Conservation (phyloP, 2,329 filamentous ascomycete species). For the Calycina marina region DNA sequence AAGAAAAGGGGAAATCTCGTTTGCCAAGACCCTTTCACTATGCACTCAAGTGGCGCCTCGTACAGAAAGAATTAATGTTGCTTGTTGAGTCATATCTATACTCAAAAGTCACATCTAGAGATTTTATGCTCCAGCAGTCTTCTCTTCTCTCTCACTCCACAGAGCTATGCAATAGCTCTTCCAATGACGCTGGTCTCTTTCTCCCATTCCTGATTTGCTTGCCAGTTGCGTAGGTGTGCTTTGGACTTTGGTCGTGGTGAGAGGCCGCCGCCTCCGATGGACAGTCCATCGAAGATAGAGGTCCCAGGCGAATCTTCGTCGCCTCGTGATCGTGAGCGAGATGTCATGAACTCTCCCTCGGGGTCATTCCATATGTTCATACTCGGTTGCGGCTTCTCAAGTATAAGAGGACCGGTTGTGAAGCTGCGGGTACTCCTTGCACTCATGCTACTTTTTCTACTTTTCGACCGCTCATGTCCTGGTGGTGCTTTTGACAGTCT, state of each 20-base stretch:
- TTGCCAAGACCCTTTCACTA: too few species aligned
- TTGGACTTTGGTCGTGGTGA: constrained; percentile 16
- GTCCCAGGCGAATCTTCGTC: constrained; percentile 12
- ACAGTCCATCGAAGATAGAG: constrained; percentile 11
- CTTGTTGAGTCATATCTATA: too few species aligned
- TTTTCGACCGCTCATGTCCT: constrained; percentile 18
- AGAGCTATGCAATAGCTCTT: constrained; percentile 17
- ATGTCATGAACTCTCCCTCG: too few species aligned
- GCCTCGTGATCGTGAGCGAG: too few species aligned
- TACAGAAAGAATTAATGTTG: too few species aligned
- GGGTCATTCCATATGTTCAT: constrained; percentile 16
- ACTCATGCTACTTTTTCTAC: constrained; percentile 19
- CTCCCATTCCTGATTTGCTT: constrained; percentile 6
- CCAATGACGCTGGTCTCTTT: constrained; percentile 8
- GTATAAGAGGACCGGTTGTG: constrained; percentile 8
- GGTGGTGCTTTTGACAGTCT: constrained; percentile 33
- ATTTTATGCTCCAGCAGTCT: too few species aligned
- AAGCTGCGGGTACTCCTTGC: constrained; percentile 17
- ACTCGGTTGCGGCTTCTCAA: constrained; percentile 9
- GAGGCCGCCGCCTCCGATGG: constrained; percentile 12
- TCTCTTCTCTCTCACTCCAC: too few species aligned
- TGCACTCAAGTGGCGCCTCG: too few species aligned
- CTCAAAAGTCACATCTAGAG: too few species aligned
- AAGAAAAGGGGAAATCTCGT: too few species aligned
- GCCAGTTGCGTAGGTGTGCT: constrained; percentile 6